Conservation (phyloP, 2,329 filamentous ascomycete species). For the Stagonosporopsis tanaceti region DNA sequence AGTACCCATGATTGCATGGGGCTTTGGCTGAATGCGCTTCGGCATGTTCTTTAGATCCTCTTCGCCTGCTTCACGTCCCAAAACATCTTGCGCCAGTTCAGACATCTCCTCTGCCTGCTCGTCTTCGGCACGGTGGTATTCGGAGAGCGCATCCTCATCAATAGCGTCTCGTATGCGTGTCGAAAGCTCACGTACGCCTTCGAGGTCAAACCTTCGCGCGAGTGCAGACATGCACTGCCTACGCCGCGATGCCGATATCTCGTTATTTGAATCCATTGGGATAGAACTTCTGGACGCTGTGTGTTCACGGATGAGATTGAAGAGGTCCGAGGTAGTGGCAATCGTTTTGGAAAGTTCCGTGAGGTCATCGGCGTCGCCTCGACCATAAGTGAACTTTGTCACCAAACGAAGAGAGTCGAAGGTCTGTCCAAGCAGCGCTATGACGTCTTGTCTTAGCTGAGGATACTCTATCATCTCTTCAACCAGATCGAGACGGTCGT, state of each 20-base stretch:
- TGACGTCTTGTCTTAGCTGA: conserved; percentile 73
- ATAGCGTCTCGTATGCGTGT: conserved; percentile 77
- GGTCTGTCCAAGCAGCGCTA: conserved; percentile 73
- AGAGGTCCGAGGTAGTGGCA: conserved; percentile 73
- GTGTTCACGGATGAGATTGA: conserved; percentile 44
- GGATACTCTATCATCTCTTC: conserved; percentile 73
- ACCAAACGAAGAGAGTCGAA: conserved; percentile 89
- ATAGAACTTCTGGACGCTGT: conserved; percentile 28
- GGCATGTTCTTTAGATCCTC: conserved; percentile 58
- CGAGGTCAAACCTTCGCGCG: conserved; percentile 68
- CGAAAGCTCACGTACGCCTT: conserved; percentile 73
- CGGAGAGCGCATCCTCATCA: conserved; percentile 88
- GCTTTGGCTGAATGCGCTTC: conserved; percentile 48
- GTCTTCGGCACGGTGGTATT: conserved; percentile 80
- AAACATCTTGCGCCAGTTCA: conserved; percentile 75
- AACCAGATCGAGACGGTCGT: conserved; percentile 81
- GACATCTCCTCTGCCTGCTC: conserved; percentile 74
- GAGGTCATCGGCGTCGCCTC: conserved; percentile 91
- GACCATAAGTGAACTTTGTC: conserved; percentile 91
- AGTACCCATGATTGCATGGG: conserved; percentile 40
- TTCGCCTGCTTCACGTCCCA: conserved; percentile 69
- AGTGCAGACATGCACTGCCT: conserved; percentile 53
- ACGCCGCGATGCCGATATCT: conserved; percentile 23
- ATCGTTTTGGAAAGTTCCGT: conserved; percentile 85
- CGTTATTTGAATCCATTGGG: conserved; percentile 12